Base-by-base conservation (phyloP, 1,139 yeast species). In the Sugiyamaella neomexicana region DNA sequence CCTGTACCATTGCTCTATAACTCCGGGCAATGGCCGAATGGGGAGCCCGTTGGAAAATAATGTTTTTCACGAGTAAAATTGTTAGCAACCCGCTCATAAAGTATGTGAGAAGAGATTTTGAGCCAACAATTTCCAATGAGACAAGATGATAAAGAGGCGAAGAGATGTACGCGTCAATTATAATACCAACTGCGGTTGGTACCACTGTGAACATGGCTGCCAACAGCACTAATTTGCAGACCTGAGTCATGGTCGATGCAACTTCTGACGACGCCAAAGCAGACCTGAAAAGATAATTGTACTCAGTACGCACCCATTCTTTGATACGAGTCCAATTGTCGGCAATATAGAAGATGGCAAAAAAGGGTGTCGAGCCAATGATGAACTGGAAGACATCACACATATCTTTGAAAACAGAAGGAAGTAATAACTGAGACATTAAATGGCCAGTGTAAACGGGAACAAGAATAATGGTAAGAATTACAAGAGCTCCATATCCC, bases 401-500 rank as follows among this genome's bases (percentile, higher is more conserved):
- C 51, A 47, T 47, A 10, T 47, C 51, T 6, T 25, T 29, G 40
- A 39, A 47, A 12, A 39, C 32, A 9, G 51, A 7, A 10, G 40
- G 51, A n/a, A 47, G 38, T 7, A 43, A 42, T 5, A 49, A 49
- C 20, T 49, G 48, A 2, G 48, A 49, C 43, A 49, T 34, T n/a
- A 49, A 5, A 23, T 43, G 53, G 9, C 75, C 75, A n/a, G 67
- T 41, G n/a, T 66, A 50, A n/a, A 72, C 41, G 12, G 74, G 73
- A 6, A 63, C 55, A 2, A 65, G 63, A 10, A 71, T 63, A 4
- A 62, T 62, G 5, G 63, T 51, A 5, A 68, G 54, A 6, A 69
- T 63, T 3, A 86, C 68, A 0, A 82, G 52, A 0, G 83, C 78
- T 0, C 95, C 83, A 67, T 84, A 85, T 1, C 80, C 64, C 95